A percentile compares a stretch with the other conserved stretches of the same genome.
phyloP scores from a whole-genome alignment of 305 asterid species.

The Solanum hybrid region DNA sequence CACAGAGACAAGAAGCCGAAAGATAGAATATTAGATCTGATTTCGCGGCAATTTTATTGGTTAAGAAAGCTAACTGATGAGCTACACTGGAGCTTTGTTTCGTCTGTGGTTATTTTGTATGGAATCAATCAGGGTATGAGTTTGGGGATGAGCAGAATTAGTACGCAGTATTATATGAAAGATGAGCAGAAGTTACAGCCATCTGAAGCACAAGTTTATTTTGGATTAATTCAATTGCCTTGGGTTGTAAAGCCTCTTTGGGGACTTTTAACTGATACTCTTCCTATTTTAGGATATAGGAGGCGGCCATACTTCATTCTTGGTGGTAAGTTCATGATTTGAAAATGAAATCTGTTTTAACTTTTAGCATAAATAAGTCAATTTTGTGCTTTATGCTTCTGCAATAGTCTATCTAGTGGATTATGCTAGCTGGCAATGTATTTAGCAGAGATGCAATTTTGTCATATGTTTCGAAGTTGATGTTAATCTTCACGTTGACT shows the following conservation, averaged over 20 bases:
- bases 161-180: conserved; percentile 61
- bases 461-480: not conserved
- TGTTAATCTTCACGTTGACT: not conserved
- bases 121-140: conserved; percentile 55
- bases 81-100: conserved; percentile 59
- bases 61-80: conserved; percentile 35
- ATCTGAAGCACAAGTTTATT: conserved; percentile 57
- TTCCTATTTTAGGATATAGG: conserved; percentile 42
- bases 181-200: conserved; percentile 65
- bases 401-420: not conserved
- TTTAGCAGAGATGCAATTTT: not conserved
- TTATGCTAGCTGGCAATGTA: not conserved
- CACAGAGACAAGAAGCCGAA: conserved; percentile 11
- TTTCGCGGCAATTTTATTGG: conserved; percentile 37
- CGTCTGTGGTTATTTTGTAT: conserved; percentile 52
- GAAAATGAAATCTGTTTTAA: not conserved
- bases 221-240: conserved; percentile 48
- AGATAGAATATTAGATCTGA: conserved; percentile 15
- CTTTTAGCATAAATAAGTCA: not conserved
- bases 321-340: conserved; percentile 29
- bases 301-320: conserved; percentile 52
- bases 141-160: conserved; percentile 40
- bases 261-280: conserved; percentile 56
- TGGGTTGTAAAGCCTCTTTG: conserved; percentile 62
- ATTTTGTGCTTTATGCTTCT: not conserved